Evolutionary conservation across 2,329 filamentous ascomycete genomes (phyloP).

Genomic region (Stromatinia cepivora): DNA sequence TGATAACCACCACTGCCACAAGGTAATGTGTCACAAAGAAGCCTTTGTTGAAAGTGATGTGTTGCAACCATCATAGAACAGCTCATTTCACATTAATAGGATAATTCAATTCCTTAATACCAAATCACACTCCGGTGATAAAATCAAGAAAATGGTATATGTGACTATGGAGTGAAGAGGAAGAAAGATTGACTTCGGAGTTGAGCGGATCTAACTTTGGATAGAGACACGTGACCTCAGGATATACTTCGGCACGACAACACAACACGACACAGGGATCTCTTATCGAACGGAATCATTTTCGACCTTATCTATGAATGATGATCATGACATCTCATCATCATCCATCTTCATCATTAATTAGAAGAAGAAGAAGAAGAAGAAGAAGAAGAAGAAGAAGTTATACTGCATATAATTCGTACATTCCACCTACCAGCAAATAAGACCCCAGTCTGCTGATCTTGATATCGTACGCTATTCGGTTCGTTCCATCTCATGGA

Average conservation of each 20-base stretch:
- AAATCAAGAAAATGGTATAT: background rate
- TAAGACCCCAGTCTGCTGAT: background rate
- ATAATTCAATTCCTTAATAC: no score
- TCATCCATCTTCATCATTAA: background rate
- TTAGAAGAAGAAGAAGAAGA: background rate
- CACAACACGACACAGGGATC: background rate
- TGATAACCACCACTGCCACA: no score
- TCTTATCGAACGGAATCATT: no score
- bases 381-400: background rate
- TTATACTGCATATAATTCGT: background rate
- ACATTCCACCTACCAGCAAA: background rate
- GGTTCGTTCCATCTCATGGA: background rate
- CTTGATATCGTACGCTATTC: background rate
- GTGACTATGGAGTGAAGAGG: background rate
- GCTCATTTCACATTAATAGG: no score
- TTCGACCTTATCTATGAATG: no score
- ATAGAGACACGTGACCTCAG: background rate
- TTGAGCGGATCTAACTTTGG: background rate
- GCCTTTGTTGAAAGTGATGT: no score
- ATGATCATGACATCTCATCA: background rate
- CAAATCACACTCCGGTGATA: background rate
- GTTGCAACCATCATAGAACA: no score
- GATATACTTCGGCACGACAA: background rate
- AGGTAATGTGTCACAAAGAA: no score
- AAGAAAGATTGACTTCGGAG: background rate